phyloP scores from a whole-genome alignment of 2,329 filamentous ascomycete genomes.

The Sclerotinia trifoliorum region DNA sequence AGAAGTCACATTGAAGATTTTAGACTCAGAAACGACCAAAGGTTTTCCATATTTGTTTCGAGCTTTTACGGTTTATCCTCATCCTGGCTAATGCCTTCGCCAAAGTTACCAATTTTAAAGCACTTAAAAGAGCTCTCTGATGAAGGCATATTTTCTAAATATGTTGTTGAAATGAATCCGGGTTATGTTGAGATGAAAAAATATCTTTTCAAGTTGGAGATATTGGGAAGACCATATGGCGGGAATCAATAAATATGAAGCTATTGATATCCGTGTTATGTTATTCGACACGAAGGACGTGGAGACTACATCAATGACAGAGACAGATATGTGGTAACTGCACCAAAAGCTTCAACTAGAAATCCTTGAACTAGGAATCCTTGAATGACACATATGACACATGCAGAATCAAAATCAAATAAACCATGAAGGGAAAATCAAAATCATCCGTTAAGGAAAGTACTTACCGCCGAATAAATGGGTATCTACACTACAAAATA shows the following conservation, averaged over 20 bases:
- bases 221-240: no score
- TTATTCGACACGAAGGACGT: background rate
- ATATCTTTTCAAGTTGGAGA: no score
- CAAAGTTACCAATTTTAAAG: background rate
- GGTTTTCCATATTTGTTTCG: background rate
- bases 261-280: background rate
- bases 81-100: background rate
- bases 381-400: background rate
- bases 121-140: no score
- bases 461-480: background rate
- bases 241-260: background rate
- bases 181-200: no score
- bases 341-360: background rate
- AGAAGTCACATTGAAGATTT: background rate
- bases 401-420: background rate
- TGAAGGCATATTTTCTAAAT: no score
- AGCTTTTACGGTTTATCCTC: background rate
- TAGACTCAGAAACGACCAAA: background rate
- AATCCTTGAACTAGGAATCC: background rate
- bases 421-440: no score
- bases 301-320: background rate
- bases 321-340: background rate
- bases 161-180: background rate
- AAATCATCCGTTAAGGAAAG: background rate
- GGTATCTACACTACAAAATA: conserved; percentile 5